Percentiles rank a stretch among this genome's conserved stretches.
Conservation (phyloP, 805 yeast species). For the Candida sakaeoensis region DNA sequence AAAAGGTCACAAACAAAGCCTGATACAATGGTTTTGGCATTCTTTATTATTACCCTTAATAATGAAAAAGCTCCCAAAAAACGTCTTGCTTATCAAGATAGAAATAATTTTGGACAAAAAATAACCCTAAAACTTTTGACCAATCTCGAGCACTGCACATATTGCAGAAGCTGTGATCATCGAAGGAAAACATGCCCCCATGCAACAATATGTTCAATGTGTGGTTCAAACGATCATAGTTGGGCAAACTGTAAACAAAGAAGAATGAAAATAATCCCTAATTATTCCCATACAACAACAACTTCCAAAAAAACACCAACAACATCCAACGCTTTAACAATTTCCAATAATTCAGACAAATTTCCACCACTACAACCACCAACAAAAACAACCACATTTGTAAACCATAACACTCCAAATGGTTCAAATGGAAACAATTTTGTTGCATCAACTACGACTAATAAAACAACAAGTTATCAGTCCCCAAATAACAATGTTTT, state of each 20-base stretch:
- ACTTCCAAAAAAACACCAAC: background rate
- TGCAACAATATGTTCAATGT: background rate
- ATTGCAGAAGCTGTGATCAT: conserved; percentile 1
- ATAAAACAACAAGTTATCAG: background rate
- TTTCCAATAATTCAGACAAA: background rate
- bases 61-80: background rate
- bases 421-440: too few relatives aligned
- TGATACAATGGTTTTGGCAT: background rate
- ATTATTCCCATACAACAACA: background rate
- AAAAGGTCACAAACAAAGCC: background rate
- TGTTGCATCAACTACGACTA: too few relatives aligned
- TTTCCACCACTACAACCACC: background rate
- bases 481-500: too few relatives aligned
- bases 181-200: background rate
- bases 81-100: background rate
- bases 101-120: background rate
- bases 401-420: too few relatives aligned
- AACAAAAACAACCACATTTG: background rate
- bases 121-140: background rate
- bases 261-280: background rate
- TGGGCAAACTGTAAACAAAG: background rate
- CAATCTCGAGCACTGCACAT: background rate
- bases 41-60: background rate
- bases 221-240: background rate
- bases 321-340: background rate